Conservation (phyloP, 2,329 filamentous ascomycete species). For the Ophiostoma populinum region DNA sequence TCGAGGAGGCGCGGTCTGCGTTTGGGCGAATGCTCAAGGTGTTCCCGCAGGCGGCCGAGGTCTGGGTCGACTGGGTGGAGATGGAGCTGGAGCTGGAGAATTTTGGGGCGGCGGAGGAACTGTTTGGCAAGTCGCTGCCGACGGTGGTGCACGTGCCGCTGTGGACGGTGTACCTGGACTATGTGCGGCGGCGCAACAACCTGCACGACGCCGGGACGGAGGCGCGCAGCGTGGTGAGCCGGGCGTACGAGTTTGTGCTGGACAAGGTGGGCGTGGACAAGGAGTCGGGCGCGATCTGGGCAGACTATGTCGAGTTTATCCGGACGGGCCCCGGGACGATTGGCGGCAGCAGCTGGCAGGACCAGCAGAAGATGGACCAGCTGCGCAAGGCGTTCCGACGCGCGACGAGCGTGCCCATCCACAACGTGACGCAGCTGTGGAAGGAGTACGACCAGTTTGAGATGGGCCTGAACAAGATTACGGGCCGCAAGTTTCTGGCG, state of each 20-base stretch:
- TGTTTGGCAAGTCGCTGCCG: conserved; percentile 66
- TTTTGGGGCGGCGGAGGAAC: conserved; percentile 58
- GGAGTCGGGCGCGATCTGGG: conserved; percentile 78
- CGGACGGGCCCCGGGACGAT: conserved; percentile 72
- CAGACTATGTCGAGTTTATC: conserved; percentile 88
- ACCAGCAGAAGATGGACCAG: conserved; percentile 94
- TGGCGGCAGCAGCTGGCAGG: conserved; percentile 81
- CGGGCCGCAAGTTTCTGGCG: conserved; percentile 84
- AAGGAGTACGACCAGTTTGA: conserved; percentile 97
- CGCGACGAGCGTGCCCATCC: conserved; percentile 73
- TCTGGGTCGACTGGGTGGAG: conserved; percentile 77
- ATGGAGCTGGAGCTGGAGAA: conserved; percentile 84
- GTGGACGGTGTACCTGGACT: conserved; percentile 89
- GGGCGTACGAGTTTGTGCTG: conserved; percentile 85
- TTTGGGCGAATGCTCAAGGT: conserved; percentile 78
- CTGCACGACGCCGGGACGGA: conserved; percentile 63
- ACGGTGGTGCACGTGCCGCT: conserved; percentile 68
- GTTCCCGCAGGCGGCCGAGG: conserved; percentile 77
- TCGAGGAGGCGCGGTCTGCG: conserved; percentile 61
- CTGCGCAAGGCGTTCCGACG: conserved; percentile 84
- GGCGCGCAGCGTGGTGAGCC: conserved; percentile 62
- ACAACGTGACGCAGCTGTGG: conserved; percentile 72
- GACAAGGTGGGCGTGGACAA: conserved; percentile 81
- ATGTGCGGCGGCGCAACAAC: conserved; percentile 82
- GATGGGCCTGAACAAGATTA: conserved; percentile 81